phyloP scores from a whole-genome alignment of 371 early-diverging fungal species.

The Mucor lusitanicus region DNA sequence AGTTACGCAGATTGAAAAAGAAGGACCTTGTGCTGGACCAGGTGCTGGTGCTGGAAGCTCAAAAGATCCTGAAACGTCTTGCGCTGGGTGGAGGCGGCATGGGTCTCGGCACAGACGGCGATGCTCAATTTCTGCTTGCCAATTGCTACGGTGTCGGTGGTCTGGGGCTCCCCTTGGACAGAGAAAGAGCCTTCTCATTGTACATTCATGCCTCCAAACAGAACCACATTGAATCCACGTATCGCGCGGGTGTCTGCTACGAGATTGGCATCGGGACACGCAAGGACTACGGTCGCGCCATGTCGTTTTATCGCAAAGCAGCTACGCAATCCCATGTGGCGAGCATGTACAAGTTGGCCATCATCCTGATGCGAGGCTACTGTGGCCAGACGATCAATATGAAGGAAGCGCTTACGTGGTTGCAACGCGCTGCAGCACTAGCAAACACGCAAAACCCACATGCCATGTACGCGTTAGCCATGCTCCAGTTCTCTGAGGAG shows the following conservation, averaged over 20 bases:
- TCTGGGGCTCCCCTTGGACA: slow-evolving; percentile 74
- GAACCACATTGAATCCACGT: slow-evolving; percentile 86
- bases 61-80: slow-evolving; percentile 73
- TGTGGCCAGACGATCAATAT: slow-evolving; percentile 71
- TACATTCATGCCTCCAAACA: slow-evolving; percentile 92
- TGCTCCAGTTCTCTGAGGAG: slow-evolving; percentile 75
- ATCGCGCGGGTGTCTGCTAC: slow-evolving; percentile 92
- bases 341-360: slow-evolving; percentile 94
- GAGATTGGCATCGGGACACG: slow-evolving; percentile 92
- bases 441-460: slow-evolving; percentile 77
- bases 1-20: slow-evolving; percentile 16
- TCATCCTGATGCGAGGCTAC: slow-evolving; percentile 79
- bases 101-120: slow-evolving; percentile 64
- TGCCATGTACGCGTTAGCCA: slow-evolving; percentile 87
- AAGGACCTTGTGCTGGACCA: slow-evolving; percentile 47
- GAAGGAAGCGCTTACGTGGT: slow-evolving; percentile 92
- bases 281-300: slow-evolving; percentile 73
- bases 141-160: slow-evolving; percentile 80
- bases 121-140: slow-evolving; percentile 90
- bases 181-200: slow-evolving; percentile 84
- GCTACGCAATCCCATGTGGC: slow-evolving; percentile 88
- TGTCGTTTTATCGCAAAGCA: slow-evolving; percentile 91
- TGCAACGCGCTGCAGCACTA: slow-evolving; percentile 84
- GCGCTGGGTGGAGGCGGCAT: slow-evolving; percentile 58
- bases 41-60: slow-evolving; percentile 62